Percentiles rank a stretch among this genome's conserved stretches.
Evolutionary conservation across 2,329 filamentous ascomycete species (phyloP).

Genomic region (Fusarium compactum): DNA sequence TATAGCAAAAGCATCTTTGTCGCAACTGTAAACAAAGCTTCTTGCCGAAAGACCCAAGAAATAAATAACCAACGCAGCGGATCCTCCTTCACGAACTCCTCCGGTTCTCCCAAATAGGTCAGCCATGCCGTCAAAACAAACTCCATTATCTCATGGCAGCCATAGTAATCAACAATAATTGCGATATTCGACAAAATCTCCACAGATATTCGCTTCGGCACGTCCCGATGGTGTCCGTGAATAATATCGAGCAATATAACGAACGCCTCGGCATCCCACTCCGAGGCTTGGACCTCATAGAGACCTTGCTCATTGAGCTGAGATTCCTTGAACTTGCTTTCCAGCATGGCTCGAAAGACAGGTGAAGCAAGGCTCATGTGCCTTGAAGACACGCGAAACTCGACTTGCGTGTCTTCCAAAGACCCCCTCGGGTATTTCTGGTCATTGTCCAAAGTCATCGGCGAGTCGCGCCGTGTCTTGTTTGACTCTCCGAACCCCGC

Average conservation of each 20-base stretch:
- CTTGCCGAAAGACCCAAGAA: conserved; percentile 25
- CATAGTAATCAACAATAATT: conserved; percentile 49
- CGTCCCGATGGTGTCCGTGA: conserved; percentile 43
- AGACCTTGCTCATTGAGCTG: conserved; percentile 7
- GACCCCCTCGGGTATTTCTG: conserved; percentile 9
- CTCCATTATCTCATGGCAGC: conserved; percentile 46
- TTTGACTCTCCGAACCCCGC: conserved; percentile 9
- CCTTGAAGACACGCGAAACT: conserved; percentile 26
- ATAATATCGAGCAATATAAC: conserved; percentile 48
- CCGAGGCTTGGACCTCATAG: conserved; percentile 20
- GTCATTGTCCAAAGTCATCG: conserved; percentile 23
- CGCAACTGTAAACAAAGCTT: background rate
- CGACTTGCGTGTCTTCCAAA: background rate
- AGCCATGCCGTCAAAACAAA: conserved; percentile 26
- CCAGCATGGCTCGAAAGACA: conserved; percentile 30
- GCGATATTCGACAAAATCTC: conserved; percentile 47
- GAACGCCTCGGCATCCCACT: conserved; percentile 48
- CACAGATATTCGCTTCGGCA: conserved; percentile 37
- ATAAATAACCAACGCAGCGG: conserved; percentile 22
- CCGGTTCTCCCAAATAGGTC: background rate
- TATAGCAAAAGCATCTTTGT: conserved; percentile 5
- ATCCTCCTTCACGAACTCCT: conserved; percentile 12
- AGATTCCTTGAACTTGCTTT: conserved; percentile 23
- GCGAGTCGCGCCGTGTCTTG: conserved; percentile 15
- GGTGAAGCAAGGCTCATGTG: conserved; percentile 34